Evolutionary conservation across 148 eudicot genomes (phyloP), one percentile per base, ranked within the genome.

Genomic region (Arbutus unedo): DNA sequence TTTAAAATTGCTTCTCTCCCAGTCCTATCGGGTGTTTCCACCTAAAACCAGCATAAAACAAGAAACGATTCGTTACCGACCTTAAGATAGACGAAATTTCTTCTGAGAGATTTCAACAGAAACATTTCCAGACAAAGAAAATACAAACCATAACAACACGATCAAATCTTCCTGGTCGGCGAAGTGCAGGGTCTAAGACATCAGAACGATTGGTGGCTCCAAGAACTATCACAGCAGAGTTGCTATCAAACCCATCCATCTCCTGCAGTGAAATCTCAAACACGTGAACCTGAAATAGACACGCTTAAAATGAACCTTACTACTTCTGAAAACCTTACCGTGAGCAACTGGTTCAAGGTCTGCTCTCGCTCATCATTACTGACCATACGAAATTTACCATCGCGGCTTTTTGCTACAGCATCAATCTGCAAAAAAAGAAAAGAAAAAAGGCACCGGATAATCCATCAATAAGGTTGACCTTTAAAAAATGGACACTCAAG

Each of bases 201-300:
- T 94, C 98, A 67, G 98, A 91, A 78, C 99, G 93, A 78, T 96
- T 94, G 44, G 99, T 96, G 59, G 99, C 99, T 82, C 98, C 99
- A 83, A 96, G 97, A 82, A 96, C 99, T 77, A 96, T 96, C 54
- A 96, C 98, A 81, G 99, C 95, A 81, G 99, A 93, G 76, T 91
- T 96, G 89, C 97, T 96, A 83, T 96, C 99, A 89, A 96, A 96
- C 53, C 98, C 99, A 90, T 96, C 99, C 99, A 96, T 96, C 86
- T 96, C 99, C 99, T 96, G 94, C 90, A 91, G 80, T 21, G 51
- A 62, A 45, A 72, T 80, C 68, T 59, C 53, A 44, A 64, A 50
- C 67, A 74, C 70, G 81, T 81, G 25, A 64, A 77, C 47, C 66
- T 87, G 59, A 47, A 41, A 4, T 38, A 23, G 57, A 62, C 38